A percentile compares a stretch with the other conserved stretches of the same genome.
These are phyloP conservation scores for Colletotrichum liriopes DNA, from an alignment of 2,329 filamentous ascomycete species.

Conservation along the genomic window DNA sequence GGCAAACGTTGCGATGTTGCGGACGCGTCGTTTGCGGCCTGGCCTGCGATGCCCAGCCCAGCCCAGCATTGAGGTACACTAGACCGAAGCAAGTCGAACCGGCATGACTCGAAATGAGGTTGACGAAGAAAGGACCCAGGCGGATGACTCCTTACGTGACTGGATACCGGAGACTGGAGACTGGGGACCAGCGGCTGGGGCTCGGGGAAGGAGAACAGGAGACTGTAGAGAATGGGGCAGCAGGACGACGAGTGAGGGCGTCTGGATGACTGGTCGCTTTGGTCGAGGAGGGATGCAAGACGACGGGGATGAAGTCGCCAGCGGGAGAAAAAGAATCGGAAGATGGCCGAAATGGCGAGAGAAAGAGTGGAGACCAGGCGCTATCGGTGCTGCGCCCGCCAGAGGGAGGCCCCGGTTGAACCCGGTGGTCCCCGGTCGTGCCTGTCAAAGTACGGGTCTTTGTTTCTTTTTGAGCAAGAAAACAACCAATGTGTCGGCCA, in stretches of 20 bases:
- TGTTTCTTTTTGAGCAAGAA: constrained; percentile 6
- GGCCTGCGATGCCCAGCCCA: not conserved
- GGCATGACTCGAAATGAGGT: constrained; percentile 11
- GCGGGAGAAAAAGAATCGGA: constrained; percentile 30
- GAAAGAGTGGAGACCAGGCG: not conserved
- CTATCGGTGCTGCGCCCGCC: constrained; percentile 19
- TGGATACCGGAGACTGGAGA: not conserved
- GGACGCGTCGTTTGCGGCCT: not conserved
- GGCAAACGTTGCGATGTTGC: constrained; percentile 23
- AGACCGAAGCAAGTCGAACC: constrained; percentile 16
- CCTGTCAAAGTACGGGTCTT: constrained; percentile 9
- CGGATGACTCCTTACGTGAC: not conserved
- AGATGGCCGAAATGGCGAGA: constrained; percentile 32
- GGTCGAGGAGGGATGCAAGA: constrained; percentile 1
- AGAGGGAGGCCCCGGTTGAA: constrained; percentile 15
- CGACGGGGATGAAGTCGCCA: not conserved
- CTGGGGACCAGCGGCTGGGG: not conserved
- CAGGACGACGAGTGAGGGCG: not conserved
- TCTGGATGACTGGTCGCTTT: not conserved
- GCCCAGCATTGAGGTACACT: constrained; percentile 7
- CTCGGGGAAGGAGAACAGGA: not conserved
- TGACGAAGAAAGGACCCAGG: not conserved
- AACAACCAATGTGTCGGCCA: constrained; percentile 11
- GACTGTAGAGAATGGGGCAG: not conserved
- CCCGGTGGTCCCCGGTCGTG: constrained; percentile 20